Evolutionary conservation across 2,329 filamentous ascomycete species (phyloP).

Genomic region (Ciborinia camelliae): DNA sequence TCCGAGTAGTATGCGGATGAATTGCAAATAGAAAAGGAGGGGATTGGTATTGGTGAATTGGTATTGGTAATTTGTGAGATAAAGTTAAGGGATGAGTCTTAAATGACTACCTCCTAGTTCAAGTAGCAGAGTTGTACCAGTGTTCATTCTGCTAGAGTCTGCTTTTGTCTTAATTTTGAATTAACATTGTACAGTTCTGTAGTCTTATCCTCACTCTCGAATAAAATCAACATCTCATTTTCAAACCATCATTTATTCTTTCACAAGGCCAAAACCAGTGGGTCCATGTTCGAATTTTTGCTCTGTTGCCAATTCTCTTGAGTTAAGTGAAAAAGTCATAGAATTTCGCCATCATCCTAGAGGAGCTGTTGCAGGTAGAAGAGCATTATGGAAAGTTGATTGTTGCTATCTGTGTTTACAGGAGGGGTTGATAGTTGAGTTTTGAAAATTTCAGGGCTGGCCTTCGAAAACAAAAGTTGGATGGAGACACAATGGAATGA

Average conservation of each 20-base stretch:
- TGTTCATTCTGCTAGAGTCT: too few species aligned
- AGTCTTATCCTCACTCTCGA: neutral
- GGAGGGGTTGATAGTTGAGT: neutral
- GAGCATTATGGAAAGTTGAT: too few species aligned
- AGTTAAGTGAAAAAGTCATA: neutral
- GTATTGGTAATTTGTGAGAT: neutral
- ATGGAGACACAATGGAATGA: neutral
- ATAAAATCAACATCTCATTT: neutral
- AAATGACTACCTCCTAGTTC: too few species aligned
- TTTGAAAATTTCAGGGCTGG: neutral
- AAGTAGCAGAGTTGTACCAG: too few species aligned
- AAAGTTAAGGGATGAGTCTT: neutral
- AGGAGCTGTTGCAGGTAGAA: neutral
- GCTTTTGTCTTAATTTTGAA: neutral
- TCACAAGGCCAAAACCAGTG: neutral
- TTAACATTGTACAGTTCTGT: neutral
- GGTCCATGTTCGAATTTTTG: too few species aligned
- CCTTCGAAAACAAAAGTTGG: neutral
- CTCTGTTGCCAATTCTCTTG: neutral
- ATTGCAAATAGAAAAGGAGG: neutral
- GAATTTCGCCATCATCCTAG: fast-evolving
- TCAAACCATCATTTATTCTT: neutral
- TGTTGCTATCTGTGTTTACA: neutral
- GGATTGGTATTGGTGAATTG: neutral
- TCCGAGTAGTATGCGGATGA: neutral